Evolutionary conservation across 1,139 yeast species (phyloP), one percentile per base, ranked within the genome.

Genomic region (Suhomyces atakaporum): DNA sequence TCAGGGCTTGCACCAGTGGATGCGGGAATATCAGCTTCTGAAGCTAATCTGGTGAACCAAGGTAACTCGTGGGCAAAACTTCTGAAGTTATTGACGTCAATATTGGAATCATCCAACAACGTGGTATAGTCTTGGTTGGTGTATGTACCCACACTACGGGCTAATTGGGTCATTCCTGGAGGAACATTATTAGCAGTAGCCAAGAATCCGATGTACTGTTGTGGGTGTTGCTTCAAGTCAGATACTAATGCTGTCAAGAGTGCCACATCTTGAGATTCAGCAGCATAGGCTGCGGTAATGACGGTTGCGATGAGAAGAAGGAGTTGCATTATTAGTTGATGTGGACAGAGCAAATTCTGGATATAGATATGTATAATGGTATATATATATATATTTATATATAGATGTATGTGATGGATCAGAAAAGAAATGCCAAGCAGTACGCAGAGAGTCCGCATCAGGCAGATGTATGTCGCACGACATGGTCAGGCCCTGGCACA

Each of bases 121-220:
- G 75, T 66, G 19, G 76, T 70, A 52, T 70, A 67, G 13, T 65
- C 53, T 42, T 61, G 58, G 45, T 66, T 66, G 8, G 59, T 67
- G 47, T 69, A 69, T 29, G 75, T 69, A 20, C 50, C 56, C 9
- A 68, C 69, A 42, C 60, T 49, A 31, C 55, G 41, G 29, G 75
- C 75, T 46, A 70, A 60, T 7, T 60, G 44, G 8, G 68, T 58
- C 35, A 69, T 54, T n/a, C 46, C 65, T 3, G 53, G 49, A 9
- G 75, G 75, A 20, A 65, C 57, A 26, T 43, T 33, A 4, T 38
- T 35, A 22, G 73, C 75, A 18, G 75, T 67, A 24, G 47, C 56
- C 35, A 67, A 47, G 43, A 49, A 69, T 26, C 47, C 46, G 19
- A 66, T 40, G 49, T 69, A 69, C 10, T 47, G 44, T 25, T 36